Base-by-base conservation (phyloP, 352 stramenopile genomes). In the Aphanomyces stellatus region DNA sequence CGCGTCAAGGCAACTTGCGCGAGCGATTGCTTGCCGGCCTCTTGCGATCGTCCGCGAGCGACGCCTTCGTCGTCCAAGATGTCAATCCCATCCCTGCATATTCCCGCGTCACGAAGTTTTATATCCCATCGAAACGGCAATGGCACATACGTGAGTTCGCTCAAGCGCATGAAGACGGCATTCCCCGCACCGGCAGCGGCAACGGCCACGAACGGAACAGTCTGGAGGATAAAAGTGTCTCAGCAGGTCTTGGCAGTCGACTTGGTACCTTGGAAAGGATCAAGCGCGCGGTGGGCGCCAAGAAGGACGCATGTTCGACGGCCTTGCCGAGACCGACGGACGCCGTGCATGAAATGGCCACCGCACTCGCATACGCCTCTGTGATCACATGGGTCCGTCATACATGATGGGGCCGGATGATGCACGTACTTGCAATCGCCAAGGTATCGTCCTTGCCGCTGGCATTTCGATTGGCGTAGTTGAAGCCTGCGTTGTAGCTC, bases 401-500 rank as follows among this genome's bases (percentile, higher is more conserved):
- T n/a, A n/a, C n/a, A n/a, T n/a, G n/a, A n/a, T n/a, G n/a, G n/a
- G n/a, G n/a, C n/a, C n/a, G n/a, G n/a, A 55, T 17, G 10, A 34
- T 53, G n/a, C n/a, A 74, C 79, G 66, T 74, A 91, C 85, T 93
- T 43, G 90, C 56, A 69, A 93, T 90, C 25, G 80, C 84, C 34
- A 72, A 74, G 57, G 72, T 90, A 65, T 90, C 80, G 59, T 93
- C 82, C 40, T 89, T 82, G 61, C 81, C 88, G 60, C 80, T 92
- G 30, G 84, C 85, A 55, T 91, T 93, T 64, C 87, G 82, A 72
- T 95, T 95, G 31, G 87, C 82, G 71, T 93, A 95, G 79, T 95
- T 95, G 71, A 93, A 94, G 53, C 83, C 85, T 1, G 85, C 84
- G 72, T 90, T 93, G 76, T 92, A 95, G 72, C 82, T 93, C 59